phyloP scores from a whole-genome alignment of 345 rosid species.

The Boechera stricta region DNA sequence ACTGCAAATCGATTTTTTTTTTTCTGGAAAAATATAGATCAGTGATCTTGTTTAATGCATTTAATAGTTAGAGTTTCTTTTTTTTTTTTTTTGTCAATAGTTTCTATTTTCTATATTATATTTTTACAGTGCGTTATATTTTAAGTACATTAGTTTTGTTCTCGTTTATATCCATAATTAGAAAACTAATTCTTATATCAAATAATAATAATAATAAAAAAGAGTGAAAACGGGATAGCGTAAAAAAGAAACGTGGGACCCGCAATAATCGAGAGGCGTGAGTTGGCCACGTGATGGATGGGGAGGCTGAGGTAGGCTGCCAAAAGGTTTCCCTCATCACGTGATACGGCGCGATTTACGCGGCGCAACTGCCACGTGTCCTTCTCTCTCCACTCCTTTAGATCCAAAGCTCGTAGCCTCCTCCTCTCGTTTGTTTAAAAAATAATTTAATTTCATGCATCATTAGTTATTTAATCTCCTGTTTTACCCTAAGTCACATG shows the following conservation, averaged over 20 bases:
- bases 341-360: constrained; percentile 43
- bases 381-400: background rate
- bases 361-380: constrained; percentile 48
- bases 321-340: constrained; percentile 40
- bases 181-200: background rate
- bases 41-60: too few species aligned
- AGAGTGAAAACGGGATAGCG: constrained; percentile 42
- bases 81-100: too few species aligned
- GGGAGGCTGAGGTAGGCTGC: constrained; percentile 42
- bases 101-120: too few species aligned
- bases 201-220: background rate
- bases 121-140: too few species aligned
- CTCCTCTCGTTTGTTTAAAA: background rate
- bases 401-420: background rate
- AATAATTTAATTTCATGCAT: constrained; percentile 18
- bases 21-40: too few species aligned
- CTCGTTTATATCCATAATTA: constrained; percentile 6
- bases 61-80: too few species aligned
- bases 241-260: constrained; percentile 40
- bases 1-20: too few species aligned
- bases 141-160: background rate
- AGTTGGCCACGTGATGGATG: constrained; percentile 52
- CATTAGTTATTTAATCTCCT: constrained; percentile 35
- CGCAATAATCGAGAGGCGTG: constrained; percentile 41
- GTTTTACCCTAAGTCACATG: constrained; percentile 40